Evolutionary conservation across 257 asterid genomes (phyloP).

Genomic region (Scutellaria galericulata): DNA sequence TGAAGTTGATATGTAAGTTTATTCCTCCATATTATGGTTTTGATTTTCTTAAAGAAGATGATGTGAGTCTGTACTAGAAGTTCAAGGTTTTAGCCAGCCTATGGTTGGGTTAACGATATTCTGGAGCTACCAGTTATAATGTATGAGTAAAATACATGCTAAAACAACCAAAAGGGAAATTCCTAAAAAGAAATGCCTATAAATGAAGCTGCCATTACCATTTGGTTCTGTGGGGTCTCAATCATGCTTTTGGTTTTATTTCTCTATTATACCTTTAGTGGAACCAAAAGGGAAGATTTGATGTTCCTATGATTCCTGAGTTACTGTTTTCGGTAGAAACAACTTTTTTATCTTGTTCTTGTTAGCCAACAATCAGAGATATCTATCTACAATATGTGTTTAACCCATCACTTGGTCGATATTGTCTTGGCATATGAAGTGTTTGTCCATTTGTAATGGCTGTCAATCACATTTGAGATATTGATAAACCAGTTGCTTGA

Average conservation of each 20-base stretch:
- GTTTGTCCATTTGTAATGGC: background rate
- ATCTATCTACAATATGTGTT: background rate
- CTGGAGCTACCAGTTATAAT: too few species aligned
- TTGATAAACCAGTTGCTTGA: conserved; percentile 12
- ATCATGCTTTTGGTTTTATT: conserved; percentile 2
- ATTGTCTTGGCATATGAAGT: conserved; percentile 22
- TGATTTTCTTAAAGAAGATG: conserved; percentile 17
- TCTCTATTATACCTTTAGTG: conserved; percentile 12
- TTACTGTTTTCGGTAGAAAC: background rate
- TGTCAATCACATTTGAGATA: background rate
- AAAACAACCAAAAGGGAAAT: background rate
- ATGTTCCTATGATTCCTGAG: conserved; percentile 8
- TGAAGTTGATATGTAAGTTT: conserved; percentile 94
- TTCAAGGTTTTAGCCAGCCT: conserved; percentile 8
- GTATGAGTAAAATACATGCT: background rate
- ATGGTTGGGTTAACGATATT: conserved; percentile 21
- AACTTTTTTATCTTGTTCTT: background rate
- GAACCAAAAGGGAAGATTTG: background rate
- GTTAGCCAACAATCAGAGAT: conserved; percentile 1
- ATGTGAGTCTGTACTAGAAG: background rate
- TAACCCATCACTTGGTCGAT: background rate
- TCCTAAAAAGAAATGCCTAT: background rate
- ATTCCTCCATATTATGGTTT: conserved; percentile 11
- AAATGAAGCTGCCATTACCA: background rate
- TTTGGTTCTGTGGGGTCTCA: conserved; percentile 7